Conservation (phyloP, 805 yeast species). For the Metschnikowia proteae region DNA sequence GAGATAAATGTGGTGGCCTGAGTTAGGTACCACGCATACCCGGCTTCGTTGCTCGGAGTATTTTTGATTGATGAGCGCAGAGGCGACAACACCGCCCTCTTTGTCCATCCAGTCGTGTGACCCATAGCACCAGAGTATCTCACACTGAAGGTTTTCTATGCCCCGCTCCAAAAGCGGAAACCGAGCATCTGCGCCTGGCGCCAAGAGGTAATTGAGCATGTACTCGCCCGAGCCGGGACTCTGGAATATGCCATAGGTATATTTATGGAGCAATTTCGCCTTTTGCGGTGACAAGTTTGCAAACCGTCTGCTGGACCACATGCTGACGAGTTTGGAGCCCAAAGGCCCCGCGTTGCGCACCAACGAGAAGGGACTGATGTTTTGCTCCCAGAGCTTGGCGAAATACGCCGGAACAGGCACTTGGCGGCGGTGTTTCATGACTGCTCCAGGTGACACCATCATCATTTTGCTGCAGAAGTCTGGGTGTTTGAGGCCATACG, state of each 20-base stretch:
- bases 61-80: conserved; percentile 28
- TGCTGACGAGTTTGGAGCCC: conserved; percentile 82
- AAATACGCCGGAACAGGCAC: conserved; percentile 73
- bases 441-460: conserved; percentile 90
- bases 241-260: conserved; percentile 80
- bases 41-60: conserved; percentile 19
- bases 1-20: conserved; percentile 79
- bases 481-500: conserved; percentile 60
- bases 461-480: conserved; percentile 60
- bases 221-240: conserved; percentile 92
- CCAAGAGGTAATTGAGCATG: conserved; percentile 74
- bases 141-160: conserved; percentile 50
- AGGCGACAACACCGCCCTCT: conserved; percentile 43
- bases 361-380: conserved; percentile 79
- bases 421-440: conserved; percentile 45
- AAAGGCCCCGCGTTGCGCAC: conserved; percentile 75
- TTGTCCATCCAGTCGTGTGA: conserved; percentile 63
- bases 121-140: conserved; percentile 84
- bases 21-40: conserved; percentile 44
- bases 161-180: conserved; percentile 57
- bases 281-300: conserved; percentile 49
- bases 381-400: conserved; percentile 75
- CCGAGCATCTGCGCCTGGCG: conserved; percentile 90
- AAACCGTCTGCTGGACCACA: conserved; percentile 85
- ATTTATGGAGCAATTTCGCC: conserved; percentile 60